These are phyloP conservation scores for Celoporthe dispersa DNA, from an alignment of 2,329 filamentous ascomycete species.

Conservation along the genomic window DNA sequence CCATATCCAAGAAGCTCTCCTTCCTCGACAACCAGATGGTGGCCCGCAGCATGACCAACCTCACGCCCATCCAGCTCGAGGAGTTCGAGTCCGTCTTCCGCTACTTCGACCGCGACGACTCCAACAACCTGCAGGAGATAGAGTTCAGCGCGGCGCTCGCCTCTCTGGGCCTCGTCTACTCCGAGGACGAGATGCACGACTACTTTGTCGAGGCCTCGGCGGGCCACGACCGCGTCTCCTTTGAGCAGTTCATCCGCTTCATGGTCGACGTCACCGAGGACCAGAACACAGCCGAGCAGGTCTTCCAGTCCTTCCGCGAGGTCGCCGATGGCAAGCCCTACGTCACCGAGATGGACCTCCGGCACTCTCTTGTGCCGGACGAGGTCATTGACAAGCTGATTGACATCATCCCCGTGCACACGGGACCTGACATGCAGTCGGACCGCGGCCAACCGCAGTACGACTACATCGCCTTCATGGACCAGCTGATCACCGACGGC, in stretches of 20 bases:
- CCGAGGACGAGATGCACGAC: conserved; percentile 97
- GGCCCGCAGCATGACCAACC: conserved; percentile 96
- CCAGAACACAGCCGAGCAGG: conserved; percentile 97
- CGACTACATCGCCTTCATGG: conserved; percentile 98
- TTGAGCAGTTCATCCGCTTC: conserved; percentile 98
- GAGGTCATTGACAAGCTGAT: conserved; percentile 94
- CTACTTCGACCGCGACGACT: conserved; percentile 93
- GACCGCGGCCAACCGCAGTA: conserved; percentile 86
- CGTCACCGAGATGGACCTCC: conserved; percentile 94
- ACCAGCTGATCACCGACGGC: conserved; percentile 69
- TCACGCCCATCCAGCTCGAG: conserved; percentile 96
- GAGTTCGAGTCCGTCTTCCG: conserved; percentile 98
- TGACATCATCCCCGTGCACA: conserved; percentile 82
- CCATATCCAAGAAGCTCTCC: conserved; percentile 92
- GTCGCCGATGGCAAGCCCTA: conserved; percentile 99
- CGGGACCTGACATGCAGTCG: conserved; percentile 82
- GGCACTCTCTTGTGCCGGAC: conserved; percentile 93
- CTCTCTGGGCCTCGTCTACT: conserved; percentile 93
- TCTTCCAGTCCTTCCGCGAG: conserved; percentile 96
- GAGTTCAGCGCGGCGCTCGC: conserved; percentile 96
- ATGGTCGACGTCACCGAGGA: conserved; percentile 99
- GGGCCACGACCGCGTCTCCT: conserved; percentile 80
- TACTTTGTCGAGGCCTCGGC: conserved; percentile 88
- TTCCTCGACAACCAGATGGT: conserved; percentile 99
- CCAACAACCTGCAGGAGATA: conserved; percentile 87